Evolutionary conservation across 352 stramenopile species (phyloP).

Genomic region (Phytophthora lateralis): DNA sequence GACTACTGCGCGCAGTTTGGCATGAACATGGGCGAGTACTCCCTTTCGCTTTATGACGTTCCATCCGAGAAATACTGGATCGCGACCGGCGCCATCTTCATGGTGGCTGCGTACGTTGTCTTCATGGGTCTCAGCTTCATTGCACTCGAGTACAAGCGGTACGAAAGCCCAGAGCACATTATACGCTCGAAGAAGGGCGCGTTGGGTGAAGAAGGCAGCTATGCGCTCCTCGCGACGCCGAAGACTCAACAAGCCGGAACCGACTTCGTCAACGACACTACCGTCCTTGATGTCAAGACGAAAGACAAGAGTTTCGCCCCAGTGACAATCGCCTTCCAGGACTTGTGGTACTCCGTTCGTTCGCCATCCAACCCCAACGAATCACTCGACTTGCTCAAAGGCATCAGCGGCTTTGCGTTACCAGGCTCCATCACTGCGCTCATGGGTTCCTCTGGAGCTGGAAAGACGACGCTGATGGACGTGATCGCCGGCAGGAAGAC

Average conservation of each 20-base stretch:
- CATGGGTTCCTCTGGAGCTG: slow-evolving; percentile 79
- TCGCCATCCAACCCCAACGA: slow-evolving; percentile 37
- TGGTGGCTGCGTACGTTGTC: slow-evolving; percentile 35
- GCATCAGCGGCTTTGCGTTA: slow-evolving; percentile 28
- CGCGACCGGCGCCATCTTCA: slow-evolving; percentile 33
- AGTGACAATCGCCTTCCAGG: slow-evolving; percentile 39
- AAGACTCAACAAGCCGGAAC: slow-evolving; percentile 3
- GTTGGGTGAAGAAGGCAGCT: slow-evolving; percentile 1
- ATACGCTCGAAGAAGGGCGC: slow-evolving; percentile 5
- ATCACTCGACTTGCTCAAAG: slow-evolving; percentile 41
- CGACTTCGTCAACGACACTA: not conserved
- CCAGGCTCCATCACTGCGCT: slow-evolving; percentile 83
- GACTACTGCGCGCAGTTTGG: slow-evolving; percentile 38
- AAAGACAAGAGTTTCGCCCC: slow-evolving; percentile 32
- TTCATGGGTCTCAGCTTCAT: slow-evolving; percentile 47
- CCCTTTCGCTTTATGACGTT: slow-evolving; percentile 38
- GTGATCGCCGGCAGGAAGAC: slow-evolving; percentile 84
- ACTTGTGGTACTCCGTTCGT: slow-evolving; percentile 48
- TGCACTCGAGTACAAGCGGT: slow-evolving; percentile 29
- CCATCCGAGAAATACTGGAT: slow-evolving; percentile 37
- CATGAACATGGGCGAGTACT: slow-evolving; percentile 47
- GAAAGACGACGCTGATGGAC: slow-evolving; percentile 90
- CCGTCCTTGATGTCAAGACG: slow-evolving; percentile 18
- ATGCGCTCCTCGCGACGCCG: slow-evolving; percentile 13
- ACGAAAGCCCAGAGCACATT: slow-evolving; percentile 32